Conservation (phyloP, 176 grass and related monocot genomes). For the Stipa capillata region DNA sequence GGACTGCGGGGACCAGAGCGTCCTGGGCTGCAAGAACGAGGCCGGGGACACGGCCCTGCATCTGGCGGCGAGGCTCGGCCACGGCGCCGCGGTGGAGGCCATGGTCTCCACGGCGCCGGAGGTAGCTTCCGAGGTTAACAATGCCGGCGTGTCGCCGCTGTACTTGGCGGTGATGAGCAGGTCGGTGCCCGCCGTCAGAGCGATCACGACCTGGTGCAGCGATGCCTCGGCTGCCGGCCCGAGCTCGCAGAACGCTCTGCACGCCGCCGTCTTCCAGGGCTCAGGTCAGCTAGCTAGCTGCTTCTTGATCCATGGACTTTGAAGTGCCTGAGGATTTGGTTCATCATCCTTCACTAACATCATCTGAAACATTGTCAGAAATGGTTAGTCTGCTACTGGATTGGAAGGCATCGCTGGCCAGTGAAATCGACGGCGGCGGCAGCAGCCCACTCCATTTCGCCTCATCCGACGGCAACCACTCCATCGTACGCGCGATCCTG, state of each 20-base stretch:
- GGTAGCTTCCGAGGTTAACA: background rate
- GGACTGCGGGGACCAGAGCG: background rate
- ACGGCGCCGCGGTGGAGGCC: background rate
- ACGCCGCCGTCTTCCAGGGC: constrained; percentile 14
- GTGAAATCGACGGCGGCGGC: background rate
- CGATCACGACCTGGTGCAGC: background rate
- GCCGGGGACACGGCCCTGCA: constrained; percentile 7
- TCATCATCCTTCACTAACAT: too few species aligned
- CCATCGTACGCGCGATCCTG: background rate
- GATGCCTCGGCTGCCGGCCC: background rate
- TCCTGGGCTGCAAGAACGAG: background rate
- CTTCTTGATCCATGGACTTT: background rate
- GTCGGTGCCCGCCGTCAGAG: background rate
- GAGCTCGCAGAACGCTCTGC: constrained; percentile 5
- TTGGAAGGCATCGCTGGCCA: background rate
- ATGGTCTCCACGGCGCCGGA: background rate
- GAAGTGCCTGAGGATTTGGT: background rate
- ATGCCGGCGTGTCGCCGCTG: background rate
- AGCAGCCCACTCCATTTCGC: constrained; percentile 17
- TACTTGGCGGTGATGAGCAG: constrained; percentile 8
- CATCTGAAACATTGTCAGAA: background rate
- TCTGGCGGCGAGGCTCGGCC: background rate
- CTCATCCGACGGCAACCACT: background rate
- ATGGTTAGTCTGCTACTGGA: background rate
- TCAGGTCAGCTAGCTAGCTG: background rate